Percentiles rank a stretch among this genome's conserved stretches.
Evolutionary conservation across 768 basidiomycete species (phyloP).

Genomic region (Thelephora ganbajun): DNA sequence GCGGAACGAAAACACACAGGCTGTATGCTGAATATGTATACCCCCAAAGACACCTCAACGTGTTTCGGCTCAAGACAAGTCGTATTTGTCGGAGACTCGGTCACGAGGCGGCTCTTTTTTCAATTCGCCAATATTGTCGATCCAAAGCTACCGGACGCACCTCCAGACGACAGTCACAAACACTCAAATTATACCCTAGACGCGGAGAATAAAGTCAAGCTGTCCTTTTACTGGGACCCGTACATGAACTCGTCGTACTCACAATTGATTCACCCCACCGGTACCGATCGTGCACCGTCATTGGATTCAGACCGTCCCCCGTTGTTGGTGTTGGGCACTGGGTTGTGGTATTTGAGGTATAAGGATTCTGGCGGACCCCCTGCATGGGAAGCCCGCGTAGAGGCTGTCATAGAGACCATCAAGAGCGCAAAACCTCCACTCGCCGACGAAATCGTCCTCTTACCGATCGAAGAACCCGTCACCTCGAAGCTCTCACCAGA

Average conservation of each 20-base stretch:
- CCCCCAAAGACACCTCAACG: conserved; percentile 31
- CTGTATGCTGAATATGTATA: conserved; percentile 66
- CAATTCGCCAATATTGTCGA: conserved; percentile 53
- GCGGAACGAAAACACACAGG: conserved; percentile 26
- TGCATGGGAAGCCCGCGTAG: conserved; percentile 67
- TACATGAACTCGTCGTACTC: conserved; percentile 62
- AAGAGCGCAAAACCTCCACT: conserved; percentile 22
- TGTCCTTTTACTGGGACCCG: conserved; percentile 77
- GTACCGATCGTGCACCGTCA: not conserved
- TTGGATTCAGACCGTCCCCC: conserved; percentile 28
- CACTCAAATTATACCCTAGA: conserved; percentile 49
- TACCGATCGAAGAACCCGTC: conserved; percentile 69
- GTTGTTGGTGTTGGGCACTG: conserved; percentile 71
- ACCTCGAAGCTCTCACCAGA: conserved; percentile 48
- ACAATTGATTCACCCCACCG: conserved; percentile 10
- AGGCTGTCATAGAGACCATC: conserved; percentile 43
- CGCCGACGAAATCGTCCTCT: conserved; percentile 62
- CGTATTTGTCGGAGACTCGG: conserved; percentile 78
- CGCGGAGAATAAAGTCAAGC: conserved; percentile 26
- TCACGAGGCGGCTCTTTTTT: conserved; percentile 69
- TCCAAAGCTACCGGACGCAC: conserved; percentile 34
- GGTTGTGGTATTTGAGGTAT: conserved; percentile 83
- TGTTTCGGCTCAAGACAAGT: conserved; percentile 50
- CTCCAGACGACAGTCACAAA: conserved; percentile 43
- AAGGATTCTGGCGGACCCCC: conserved; percentile 53